Evolutionary conservation across 148 eudicot species (phyloP).

Genomic region (Vaccinium macrocarpon): DNA sequence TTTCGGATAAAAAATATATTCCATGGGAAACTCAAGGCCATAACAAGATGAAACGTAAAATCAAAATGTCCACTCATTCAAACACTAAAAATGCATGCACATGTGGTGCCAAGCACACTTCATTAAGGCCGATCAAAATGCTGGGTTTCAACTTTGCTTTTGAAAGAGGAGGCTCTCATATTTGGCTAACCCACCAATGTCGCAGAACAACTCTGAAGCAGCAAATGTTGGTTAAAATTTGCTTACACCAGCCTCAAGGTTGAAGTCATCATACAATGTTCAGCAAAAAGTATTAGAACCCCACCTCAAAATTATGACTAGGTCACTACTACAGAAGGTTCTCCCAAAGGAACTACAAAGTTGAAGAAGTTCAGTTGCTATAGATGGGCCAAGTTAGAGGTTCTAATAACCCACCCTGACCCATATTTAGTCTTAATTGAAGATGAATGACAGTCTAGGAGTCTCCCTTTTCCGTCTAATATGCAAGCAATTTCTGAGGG

Average conservation of each 20-base stretch:
- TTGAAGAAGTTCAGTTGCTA: not conserved
- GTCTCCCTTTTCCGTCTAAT: not conserved
- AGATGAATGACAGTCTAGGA: too few species aligned
- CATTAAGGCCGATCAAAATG: not conserved
- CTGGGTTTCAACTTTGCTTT: not conserved
- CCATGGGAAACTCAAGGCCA: not conserved
- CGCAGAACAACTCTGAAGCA: not conserved
- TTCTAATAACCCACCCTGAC: not conserved
- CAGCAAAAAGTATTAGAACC: not conserved
- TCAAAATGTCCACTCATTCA: not conserved
- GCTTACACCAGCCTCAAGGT: not conserved
- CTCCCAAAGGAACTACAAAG: not conserved
- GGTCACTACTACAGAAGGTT: not conserved
- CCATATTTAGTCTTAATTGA: not conserved
- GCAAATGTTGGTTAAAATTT: not conserved
- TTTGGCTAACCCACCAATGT: not conserved
- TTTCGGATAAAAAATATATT: not conserved
- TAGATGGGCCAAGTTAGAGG: not conserved
- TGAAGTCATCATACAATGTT: not conserved
- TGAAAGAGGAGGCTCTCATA: constrained; percentile 5
- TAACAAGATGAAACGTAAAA: not conserved
- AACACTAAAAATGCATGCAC: not conserved
- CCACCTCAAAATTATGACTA: not conserved
- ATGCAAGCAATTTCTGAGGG: not conserved
- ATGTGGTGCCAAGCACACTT: not conserved